Evolutionary conservation across 2,329 filamentous ascomycete genomes (phyloP), one percentile per base, ranked within the genome.

Genomic region (Macrophomina pseudophaseolina): DNA sequence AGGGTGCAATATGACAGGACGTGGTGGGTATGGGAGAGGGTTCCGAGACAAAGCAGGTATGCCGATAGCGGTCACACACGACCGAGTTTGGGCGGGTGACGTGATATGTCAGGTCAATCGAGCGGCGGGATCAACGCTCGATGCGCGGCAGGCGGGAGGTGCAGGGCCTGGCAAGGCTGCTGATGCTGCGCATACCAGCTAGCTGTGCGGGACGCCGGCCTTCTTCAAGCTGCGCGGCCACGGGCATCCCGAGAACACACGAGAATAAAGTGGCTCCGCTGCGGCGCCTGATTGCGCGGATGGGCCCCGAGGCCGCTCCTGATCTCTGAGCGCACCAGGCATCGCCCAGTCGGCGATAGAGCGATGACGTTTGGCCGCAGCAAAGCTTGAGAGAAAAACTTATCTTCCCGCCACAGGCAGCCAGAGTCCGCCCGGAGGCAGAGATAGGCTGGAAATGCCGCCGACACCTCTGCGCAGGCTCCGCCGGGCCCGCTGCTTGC

Each of bases 31-130:
- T 62, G 46, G 58, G 18, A 38, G 66, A 53, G 56, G 40, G 60
- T 40, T 60, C 60, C 64, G 64, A 68, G 64, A 70, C 67, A 71
- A 73, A 73, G 72, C 71, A 72, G 70, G 71, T 71, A 64, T 70
- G 64, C 72, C 73, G 73, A 74, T 68, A 68, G 69, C 65, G 51
- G 58, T 44, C 49, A 62, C 49, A 66, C 58, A 62, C 42, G 32
- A 4, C 58, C 44, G n/a, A 4, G 44, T 16, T 62, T 59, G 69
- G 69, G 72, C 68, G 69, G 73, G 71, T 73, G 70, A 73, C 72
- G 69, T 68, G 67, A 70, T 71, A 62, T 62, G 58, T 62, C 58
- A 62, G 58, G 58, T 62, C 58, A 62, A 62, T 62, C 42, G 44
- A 62, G 58, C 58, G 58, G 58, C 58, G 58, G 58, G 58, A 62